Evolutionary conservation across 2,329 filamentous ascomycete species (phyloP).

Genomic region (Colletotrichum sp.): DNA sequence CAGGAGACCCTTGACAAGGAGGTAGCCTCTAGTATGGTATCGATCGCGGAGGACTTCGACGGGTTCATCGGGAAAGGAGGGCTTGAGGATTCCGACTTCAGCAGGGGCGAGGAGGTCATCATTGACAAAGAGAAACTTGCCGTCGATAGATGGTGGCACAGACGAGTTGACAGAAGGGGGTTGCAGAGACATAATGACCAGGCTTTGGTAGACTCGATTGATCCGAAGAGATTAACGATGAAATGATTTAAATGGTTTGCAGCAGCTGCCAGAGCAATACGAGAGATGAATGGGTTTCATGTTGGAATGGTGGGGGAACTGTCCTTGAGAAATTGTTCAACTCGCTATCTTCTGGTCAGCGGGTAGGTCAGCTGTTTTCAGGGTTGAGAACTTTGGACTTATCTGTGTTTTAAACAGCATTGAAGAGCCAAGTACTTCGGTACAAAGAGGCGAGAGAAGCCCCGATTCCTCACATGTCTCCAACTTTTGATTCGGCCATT

Average conservation of each 20-base stretch:
- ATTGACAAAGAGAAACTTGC: slow-evolving; percentile 30
- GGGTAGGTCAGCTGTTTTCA: not conserved
- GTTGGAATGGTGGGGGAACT: not conserved
- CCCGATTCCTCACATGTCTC: not conserved
- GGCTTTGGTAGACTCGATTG: not conserved
- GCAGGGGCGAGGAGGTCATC: slow-evolving; percentile 44
- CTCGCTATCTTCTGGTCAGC: not conserved
- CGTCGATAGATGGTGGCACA: not conserved
- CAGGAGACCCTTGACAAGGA: slow-evolving; percentile 20
- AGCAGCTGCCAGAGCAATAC: not conserved
- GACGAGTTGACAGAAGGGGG: not conserved
- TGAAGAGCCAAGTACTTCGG: not conserved
- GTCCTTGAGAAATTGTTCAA: not conserved
- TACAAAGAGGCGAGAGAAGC: not conserved
- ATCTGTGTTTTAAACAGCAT: not conserved
- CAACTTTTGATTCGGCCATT: not conserved
- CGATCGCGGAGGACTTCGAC: slow-evolving; percentile 8
- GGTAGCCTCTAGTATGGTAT: slow-evolving; percentile 9
- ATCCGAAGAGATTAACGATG: not conserved
- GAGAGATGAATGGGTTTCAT: not conserved
- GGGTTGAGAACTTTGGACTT: not conserved
- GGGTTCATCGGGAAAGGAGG: slow-evolving; percentile 41
- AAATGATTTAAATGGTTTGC: not conserved
- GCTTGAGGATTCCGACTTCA: slow-evolving; percentile 45
- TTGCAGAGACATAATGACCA: not conserved